Conservation (phyloP, 2,329 filamentous ascomycete genomes). For the Pseudogymnoascus sp. region DNA sequence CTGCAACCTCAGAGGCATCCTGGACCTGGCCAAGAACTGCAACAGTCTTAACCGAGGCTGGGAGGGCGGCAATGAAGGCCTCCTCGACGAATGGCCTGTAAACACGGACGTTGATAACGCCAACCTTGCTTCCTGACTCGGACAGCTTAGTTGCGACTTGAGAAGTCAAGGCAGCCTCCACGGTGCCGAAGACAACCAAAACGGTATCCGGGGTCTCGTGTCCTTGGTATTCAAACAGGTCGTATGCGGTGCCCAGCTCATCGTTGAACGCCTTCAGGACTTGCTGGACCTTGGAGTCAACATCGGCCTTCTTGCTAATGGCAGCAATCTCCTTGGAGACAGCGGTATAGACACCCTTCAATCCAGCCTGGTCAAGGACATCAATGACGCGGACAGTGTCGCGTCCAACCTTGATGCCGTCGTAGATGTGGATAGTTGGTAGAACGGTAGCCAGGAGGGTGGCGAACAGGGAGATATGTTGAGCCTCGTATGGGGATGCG, state of each 20-base stretch:
- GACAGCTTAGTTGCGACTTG: conserved; percentile 70
- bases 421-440: conserved; percentile 82
- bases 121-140: conserved; percentile 66
- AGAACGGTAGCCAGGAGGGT: conserved; percentile 70
- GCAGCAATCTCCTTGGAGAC: conserved; percentile 53
- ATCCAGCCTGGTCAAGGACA: conserved; percentile 61
- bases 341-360: conserved; percentile 60
- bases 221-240: conserved; percentile 88
- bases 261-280: conserved; percentile 71
- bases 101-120: conserved; percentile 82
- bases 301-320: conserved; percentile 61
- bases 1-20: conserved; percentile 62
- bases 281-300: conserved; percentile 61
- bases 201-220: conserved; percentile 72
- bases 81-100: conserved; percentile 96
- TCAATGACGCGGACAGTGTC: conserved; percentile 79
- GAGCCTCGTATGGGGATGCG: conserved; percentile 78
- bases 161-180: conserved; percentile 76
- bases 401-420: conserved; percentile 72
- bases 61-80: conserved; percentile 76
- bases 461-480: conserved; percentile 90
- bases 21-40: conserved; percentile 84
- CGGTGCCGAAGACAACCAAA: conserved; percentile 84
- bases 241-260: conserved; percentile 88
- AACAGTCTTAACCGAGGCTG: conserved; percentile 64